phyloP scores from a whole-genome alignment of 1,139 yeast species.

The Hemisphaericaspora xylofermentans region DNA sequence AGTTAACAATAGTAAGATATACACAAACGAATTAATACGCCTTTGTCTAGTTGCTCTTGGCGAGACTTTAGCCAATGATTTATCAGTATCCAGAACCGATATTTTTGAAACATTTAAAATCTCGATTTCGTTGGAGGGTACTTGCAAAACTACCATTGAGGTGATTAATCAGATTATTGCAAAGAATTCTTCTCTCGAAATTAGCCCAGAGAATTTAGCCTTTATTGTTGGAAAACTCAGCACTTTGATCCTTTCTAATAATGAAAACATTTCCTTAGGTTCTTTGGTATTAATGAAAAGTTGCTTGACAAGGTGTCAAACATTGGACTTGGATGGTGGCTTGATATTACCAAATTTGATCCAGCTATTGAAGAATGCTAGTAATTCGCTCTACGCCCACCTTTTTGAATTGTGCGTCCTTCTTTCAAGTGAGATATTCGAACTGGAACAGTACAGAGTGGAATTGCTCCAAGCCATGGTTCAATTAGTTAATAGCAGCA shows the following conservation, averaged over 20 bases:
- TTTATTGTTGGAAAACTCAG: conserved; percentile 20
- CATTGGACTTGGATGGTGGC: conserved; percentile 1
- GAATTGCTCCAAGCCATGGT: conserved; percentile 9
- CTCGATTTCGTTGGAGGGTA: conserved; percentile 36
- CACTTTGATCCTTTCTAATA: conserved; percentile 24
- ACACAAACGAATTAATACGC: conserved; percentile 53
- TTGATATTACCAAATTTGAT: conserved; percentile 11
- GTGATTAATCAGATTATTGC: conserved; percentile 26
- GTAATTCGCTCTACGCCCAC: conserved; percentile 11
- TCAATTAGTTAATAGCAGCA: conserved; percentile 14
- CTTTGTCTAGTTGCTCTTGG: conserved; percentile 41
- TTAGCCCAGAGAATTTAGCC: conserved; percentile 17
- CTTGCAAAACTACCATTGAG: conserved; percentile 32
- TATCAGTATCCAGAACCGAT: conserved; percentile 9
- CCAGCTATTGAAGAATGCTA: conserved; percentile 12
- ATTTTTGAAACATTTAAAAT: conserved; percentile 20
- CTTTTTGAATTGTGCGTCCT: conserved; percentile 13
- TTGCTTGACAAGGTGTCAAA: conserved; percentile 10
- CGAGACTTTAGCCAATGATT: conserved; percentile 19
- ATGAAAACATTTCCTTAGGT: conserved; percentile 24
- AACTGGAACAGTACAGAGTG: conserved; percentile 3
- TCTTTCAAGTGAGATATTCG: conserved; percentile 6
- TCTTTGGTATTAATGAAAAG: conserved; percentile 26
- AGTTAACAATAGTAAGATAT: conserved; percentile 40
- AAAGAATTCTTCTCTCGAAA: conserved; percentile 18